Percentiles rank a stretch among this genome's conserved stretches.
Evolutionary conservation across 1,284 basidiomycete genomes (phyloP).

Genomic region (Irpex sp.): DNA sequence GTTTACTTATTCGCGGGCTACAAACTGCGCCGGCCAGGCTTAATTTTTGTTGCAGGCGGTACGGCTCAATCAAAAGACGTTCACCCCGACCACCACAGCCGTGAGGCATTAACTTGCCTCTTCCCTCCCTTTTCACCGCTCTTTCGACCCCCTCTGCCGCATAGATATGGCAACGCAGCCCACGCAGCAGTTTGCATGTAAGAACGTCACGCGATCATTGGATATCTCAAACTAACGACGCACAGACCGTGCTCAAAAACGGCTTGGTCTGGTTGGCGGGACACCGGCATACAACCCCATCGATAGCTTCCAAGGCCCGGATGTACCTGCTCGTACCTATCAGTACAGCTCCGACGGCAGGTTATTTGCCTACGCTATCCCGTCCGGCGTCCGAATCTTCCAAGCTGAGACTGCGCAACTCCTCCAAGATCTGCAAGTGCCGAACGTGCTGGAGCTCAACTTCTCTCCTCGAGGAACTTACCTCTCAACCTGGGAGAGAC

Average conservation of each 20-base stretch:
- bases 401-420: slow-evolving; percentile 73
- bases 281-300: slow-evolving; percentile 74
- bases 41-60: not conserved
- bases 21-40: not conserved
- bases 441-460: slow-evolving; percentile 78
- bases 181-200: slow-evolving; percentile 79
- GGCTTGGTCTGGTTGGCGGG: slow-evolving; percentile 80
- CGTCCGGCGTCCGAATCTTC: slow-evolving; percentile 74
- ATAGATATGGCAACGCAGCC: slow-evolving; percentile 57
- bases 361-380: slow-evolving; percentile 82
- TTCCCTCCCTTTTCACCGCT: slow-evolving; percentile 29
- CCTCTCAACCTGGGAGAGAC: slow-evolving; percentile 93
- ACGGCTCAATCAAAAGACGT: slow-evolving; percentile 4
- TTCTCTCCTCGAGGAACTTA: slow-evolving; percentile 94
- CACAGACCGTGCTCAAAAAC: slow-evolving; percentile 91
- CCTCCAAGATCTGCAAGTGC: slow-evolving; percentile 64
- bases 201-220: slow-evolving; percentile 26
- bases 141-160: slow-evolving; percentile 20
- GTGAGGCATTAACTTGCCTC: slow-evolving; percentile 85
- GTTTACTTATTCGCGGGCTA: not conserved
- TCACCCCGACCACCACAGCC: slow-evolving; percentile 18
- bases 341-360: slow-evolving; percentile 88
- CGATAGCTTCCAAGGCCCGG: slow-evolving; percentile 64
- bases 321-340: slow-evolving; percentile 70
- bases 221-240: slow-evolving; percentile 13